Evolutionary conservation across 306 rosid species (phyloP), one percentile per base, ranked within the genome.

Genomic region (Ormosia semicastrata): DNA sequence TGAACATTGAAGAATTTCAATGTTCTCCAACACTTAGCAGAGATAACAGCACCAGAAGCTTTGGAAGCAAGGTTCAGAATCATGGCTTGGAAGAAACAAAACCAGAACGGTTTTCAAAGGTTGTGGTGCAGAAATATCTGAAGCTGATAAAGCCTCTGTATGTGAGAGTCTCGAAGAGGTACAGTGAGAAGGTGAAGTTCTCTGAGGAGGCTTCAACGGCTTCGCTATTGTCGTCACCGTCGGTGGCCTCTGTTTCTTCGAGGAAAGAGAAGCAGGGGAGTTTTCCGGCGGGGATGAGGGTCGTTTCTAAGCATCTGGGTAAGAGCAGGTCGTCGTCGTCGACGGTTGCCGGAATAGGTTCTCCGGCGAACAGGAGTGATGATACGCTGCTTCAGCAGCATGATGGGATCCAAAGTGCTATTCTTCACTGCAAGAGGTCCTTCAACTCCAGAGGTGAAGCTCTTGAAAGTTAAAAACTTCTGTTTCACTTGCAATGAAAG

Each of bases 391-490:
- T 78, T 81, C 87, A 78, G 70, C 99, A 95, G 12, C 72, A 90
- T 52, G 98, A 93, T 85, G 99, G 98, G 32, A 95, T 95, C 6
- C 96, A 95, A 77, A 85, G 99, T 57, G 99, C 99, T 73, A 95
- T 95, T 68, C 85, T 95, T 17, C 98, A 95, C 75, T 95, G 99
- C 94, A 95, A 95, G 81, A 88, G 87, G 43, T 95, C 99, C 3
- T 88, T 87, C 54, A 90, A 88, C 56, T 85, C 92, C 1, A 87
- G 93, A 92, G 99, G 96, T 83, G 46, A 15, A 12, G 9, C 15
- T 40, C 53, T 33, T 4, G 5, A n/a, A 14, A 40, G 32, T 47
- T 64, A 3, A 15, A n/a, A 49, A 4, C 8, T 53, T 15, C 1
- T 52, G 30, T 53, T 17, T 13, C 57, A n/a, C 8, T 53, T 53